These are phyloP conservation scores for Metschnikowia vanudenii DNA, from an alignment of 805 yeast genomes.

Conservation along the genomic window DNA sequence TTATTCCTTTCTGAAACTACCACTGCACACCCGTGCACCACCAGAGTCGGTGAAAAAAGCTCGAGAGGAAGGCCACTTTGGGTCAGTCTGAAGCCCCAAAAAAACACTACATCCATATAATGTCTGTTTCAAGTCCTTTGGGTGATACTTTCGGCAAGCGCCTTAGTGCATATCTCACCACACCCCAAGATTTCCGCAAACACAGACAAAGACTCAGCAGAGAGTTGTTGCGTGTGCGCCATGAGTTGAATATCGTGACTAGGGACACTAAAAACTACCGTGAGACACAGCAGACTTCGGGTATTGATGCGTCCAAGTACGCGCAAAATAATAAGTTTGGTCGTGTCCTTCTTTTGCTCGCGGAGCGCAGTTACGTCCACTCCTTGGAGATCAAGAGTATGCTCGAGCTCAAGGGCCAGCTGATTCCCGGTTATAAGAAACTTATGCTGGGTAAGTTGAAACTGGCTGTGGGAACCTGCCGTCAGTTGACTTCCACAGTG, in stretches of 20 bases:
- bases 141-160: slow-evolving; percentile 52
- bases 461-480: slow-evolving; percentile 50
- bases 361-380: slow-evolving; percentile 74
- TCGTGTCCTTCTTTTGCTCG: slow-evolving; percentile 56
- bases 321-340: slow-evolving; percentile 52
- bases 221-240: slow-evolving; percentile 62
- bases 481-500: slow-evolving; percentile 43
- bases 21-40: slow-evolving; percentile 13
- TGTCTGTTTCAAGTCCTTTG: slow-evolving; percentile 17
- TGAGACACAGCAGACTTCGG: slow-evolving; percentile 45
- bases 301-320: slow-evolving; percentile 50
- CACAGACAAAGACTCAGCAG: slow-evolving; percentile 64
- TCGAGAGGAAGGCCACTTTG: neutral
- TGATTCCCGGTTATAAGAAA: slow-evolving; percentile 45
- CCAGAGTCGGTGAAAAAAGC: neutral
- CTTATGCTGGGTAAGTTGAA: slow-evolving; percentile 63
- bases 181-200: slow-evolving; percentile 66
- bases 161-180: slow-evolving; percentile 57
- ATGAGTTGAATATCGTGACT: slow-evolving; percentile 58
- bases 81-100: neutral
- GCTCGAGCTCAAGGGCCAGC: slow-evolving; percentile 52
- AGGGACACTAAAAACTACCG: slow-evolving; percentile 65
- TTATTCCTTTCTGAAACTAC: neutral
- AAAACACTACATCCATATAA: neutral
- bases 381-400: slow-evolving; percentile 61